These are phyloP conservation scores for Nidularia pulvinata DNA, from an alignment of 768 basidiomycete species.

Conservation along the genomic window DNA sequence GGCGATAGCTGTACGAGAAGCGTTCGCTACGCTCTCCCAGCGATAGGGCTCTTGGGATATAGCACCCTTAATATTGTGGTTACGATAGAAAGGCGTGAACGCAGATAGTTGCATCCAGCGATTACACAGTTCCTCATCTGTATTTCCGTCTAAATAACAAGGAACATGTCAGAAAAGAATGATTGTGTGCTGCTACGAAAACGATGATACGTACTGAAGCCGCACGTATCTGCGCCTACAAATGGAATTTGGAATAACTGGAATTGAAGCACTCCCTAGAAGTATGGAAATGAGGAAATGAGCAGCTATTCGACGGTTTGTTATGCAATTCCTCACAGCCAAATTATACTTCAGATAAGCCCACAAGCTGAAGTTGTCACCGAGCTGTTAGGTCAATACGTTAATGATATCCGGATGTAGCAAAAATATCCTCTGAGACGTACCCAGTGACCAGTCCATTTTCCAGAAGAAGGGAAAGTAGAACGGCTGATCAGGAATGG, in stretches of 20 bases:
- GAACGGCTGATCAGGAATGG: conserved; percentile 75
- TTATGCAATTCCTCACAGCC: conserved; percentile 19
- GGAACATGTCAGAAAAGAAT: neutral
- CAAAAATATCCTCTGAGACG: too few species aligned
- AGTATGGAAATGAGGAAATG: neutral
- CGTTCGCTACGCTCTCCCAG: conserved; percentile 80
- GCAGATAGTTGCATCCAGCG: conserved; percentile 89
- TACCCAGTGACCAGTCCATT: conserved; percentile 76
- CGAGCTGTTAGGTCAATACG: conserved; percentile 41
- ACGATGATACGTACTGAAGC: conserved; percentile 43
- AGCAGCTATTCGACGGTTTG: conserved; percentile 6
- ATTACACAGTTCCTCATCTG: conserved; percentile 80
- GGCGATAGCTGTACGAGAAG: conserved; percentile 70
- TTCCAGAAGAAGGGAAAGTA: conserved; percentile 68
- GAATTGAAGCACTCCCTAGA: conserved; percentile 77
- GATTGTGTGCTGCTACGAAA: conserved; percentile 4
- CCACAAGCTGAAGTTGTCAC: conserved; percentile 81
- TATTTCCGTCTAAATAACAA: conserved; percentile 44
- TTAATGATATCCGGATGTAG: neutral
- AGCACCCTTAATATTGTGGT: conserved; percentile 69
- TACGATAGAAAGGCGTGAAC: conserved; percentile 82
- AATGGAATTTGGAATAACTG: conserved; percentile 84
- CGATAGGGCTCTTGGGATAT: conserved; percentile 79
- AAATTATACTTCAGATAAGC: conserved; percentile 69
- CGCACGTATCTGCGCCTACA: conserved; percentile 81